Percentiles rank a stretch among this genome's conserved stretches.
These are phyloP conservation scores for Aphanomyces stellatus DNA, from an alignment of 352 stramenopile genomes.

Conservation along the genomic window DNA sequence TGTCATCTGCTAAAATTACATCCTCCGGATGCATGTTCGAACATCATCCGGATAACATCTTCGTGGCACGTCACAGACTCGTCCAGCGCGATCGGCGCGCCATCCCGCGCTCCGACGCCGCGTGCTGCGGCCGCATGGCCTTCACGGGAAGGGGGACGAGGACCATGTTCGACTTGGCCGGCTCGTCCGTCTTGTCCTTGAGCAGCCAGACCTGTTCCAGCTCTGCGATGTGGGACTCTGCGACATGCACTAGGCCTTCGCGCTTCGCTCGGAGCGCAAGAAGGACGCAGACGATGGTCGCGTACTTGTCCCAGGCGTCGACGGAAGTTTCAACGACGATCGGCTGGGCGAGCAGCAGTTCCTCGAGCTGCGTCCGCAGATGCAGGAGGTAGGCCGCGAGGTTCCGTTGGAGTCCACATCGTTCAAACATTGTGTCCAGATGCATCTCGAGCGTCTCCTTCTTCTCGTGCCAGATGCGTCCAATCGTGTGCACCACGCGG, in stretches of 20 bases:
- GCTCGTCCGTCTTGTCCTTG: neutral
- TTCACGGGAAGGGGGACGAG: too few relatives aligned
- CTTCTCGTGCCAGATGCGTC: slow-evolving; percentile 6
- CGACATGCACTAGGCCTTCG: neutral
- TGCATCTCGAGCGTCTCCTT: neutral
- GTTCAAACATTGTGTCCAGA: neutral
- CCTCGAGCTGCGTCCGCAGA: neutral
- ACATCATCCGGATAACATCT: too few relatives aligned
- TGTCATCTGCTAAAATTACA: too few relatives aligned
- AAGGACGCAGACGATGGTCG: neutral
- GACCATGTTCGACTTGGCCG: neutral
- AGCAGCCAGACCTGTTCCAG: slow-evolving; percentile 3
- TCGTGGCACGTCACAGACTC: too few relatives aligned
- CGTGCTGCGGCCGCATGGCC: too few relatives aligned
- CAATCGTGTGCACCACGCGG: neutral
- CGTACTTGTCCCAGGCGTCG: slow-evolving; percentile 1
- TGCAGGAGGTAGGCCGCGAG: neutral
- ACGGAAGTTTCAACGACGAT: neutral
- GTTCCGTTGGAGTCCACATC: neutral
- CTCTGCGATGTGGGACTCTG: neutral
- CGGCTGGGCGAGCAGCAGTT: neutral
- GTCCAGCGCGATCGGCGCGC: too few relatives aligned
- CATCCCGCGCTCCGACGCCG: too few relatives aligned
- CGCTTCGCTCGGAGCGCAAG: neutral
- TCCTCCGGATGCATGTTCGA: too few relatives aligned